Base-by-base conservation (phyloP, 495 filamentous ascomycete species). In the Penicillium argentinense region DNA sequence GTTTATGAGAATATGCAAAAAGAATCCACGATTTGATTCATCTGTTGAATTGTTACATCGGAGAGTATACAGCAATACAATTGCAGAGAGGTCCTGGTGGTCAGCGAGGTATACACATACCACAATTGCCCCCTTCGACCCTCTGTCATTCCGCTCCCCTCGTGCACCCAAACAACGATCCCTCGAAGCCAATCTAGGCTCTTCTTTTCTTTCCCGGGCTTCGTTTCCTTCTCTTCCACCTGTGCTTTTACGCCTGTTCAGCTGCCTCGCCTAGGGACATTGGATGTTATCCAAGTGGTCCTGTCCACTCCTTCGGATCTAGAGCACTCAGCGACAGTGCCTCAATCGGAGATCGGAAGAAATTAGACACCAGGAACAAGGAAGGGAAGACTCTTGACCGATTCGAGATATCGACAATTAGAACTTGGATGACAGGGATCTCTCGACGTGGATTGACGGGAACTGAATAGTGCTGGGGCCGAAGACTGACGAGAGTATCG, bases 271-370 rank as follows among this genome's bases (percentile, higher is more conserved):
- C 37, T 30, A 39, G 53, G 60, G 54, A 63, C 51, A 48, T 56
- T 63, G 56, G 59, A 63, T 57, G 42, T 22, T 7, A 42, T 54
- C 56, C 59, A 55, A 60, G 36, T 49, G 34, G 49, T 56, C 54
- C 57, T 56, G 57, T 60, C 54, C 51, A 47, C 58, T 60, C 60
- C 51, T 63, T 63, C 45, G 45, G 36, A 41, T 49, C 16, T 27
- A 42, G 29, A 12, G 45, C 45, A 49, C 48, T 56, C 9, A 23
- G 41, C 49, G 43, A 46, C 55, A 38, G 51, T 53, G 45, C 33
- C 38, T 8, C 14, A 12, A 5, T 19, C n/a, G 4, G 14, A 17
- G 25, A 11, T 21, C 27, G 22, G 26, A 14, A 36, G 45, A 39
- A 26, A n/a, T 24, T 32, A 43, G 26, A 9, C n/a, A n/a, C n/a